phyloP scores from a whole-genome alignment of 257 asterid genomes.

The Nicotiana attenuata region DNA sequence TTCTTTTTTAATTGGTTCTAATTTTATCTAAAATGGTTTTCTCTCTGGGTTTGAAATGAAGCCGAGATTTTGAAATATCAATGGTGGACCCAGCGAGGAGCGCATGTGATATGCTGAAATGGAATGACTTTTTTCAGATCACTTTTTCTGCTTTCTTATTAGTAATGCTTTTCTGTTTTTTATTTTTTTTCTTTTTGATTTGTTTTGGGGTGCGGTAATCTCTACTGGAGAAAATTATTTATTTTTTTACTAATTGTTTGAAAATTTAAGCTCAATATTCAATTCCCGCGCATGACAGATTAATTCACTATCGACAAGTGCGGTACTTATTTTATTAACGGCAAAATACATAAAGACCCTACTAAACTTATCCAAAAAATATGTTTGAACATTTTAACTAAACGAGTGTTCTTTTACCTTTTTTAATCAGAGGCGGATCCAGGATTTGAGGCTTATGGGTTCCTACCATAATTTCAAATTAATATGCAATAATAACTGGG shows the following conservation, averaged over 20 bases:
- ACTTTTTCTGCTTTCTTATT: background rate
- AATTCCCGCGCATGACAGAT: background rate
- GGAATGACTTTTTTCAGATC: background rate
- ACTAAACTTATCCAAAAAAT: too few relatives aligned
- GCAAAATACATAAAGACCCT: too few relatives aligned
- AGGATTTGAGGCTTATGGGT: too few relatives aligned
- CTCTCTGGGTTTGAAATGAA: background rate
- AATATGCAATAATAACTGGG: too few relatives aligned
- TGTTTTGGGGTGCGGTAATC: background rate
- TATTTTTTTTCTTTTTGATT: background rate
- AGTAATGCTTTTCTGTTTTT: background rate
- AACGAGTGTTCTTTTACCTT: too few relatives aligned
- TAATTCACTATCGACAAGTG: background rate
- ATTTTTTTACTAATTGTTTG: background rate
- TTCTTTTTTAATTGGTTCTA: background rate
- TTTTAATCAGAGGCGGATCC: too few relatives aligned
- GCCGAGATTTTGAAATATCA: background rate
- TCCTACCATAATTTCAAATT: too few relatives aligned
- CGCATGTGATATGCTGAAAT: conserved; percentile 11
- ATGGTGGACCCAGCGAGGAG: conserved; percentile 1
- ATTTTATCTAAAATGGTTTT: background rate
- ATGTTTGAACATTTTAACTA: too few relatives aligned
- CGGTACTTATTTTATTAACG: too few relatives aligned
- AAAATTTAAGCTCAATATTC: background rate
- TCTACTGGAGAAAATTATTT: too few relatives aligned